These are phyloP conservation scores for Fusarium sp. DNA, from an alignment of 2,329 filamentous ascomycete genomes.

Conservation along the genomic window DNA sequence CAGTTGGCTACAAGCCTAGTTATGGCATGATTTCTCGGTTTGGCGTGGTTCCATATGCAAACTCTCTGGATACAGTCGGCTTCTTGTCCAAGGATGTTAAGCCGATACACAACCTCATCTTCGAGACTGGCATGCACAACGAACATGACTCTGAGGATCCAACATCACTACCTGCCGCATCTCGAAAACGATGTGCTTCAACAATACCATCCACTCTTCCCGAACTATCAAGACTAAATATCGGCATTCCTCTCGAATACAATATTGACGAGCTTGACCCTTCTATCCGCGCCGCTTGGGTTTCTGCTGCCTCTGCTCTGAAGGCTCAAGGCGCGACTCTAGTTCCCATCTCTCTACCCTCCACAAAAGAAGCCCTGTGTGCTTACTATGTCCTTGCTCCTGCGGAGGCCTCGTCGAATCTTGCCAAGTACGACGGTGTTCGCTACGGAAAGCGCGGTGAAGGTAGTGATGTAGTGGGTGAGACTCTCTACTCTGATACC, in stretches of 20 bases:
- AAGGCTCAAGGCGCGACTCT: conserved; percentile 74
- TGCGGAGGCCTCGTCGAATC: conserved; percentile 93
- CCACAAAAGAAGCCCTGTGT: conserved; percentile 85
- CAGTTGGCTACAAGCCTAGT: conserved; percentile 89
- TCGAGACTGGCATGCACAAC: conserved; percentile 58
- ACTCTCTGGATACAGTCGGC: conserved; percentile 91
- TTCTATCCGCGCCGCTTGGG: conserved; percentile 76
- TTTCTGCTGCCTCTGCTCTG: conserved; percentile 66
- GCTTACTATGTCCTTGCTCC: conserved; percentile 97
- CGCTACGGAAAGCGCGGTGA: conserved; percentile 77
- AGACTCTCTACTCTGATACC: conserved; percentile 79
- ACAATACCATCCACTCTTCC: conserved; percentile 39
- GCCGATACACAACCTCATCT: conserved; percentile 61
- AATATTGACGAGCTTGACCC: conserved; percentile 84
- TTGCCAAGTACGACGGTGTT: conserved; percentile 97
- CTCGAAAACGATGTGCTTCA: conserved; percentile 61
- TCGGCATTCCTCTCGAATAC: conserved; percentile 78
- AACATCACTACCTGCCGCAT: conserved; percentile 70
- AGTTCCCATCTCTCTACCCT: conserved; percentile 81
- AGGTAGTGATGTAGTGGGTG: conserved; percentile 63
- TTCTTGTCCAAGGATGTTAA: conserved; percentile 69
- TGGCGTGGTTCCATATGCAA: conserved; percentile 91
- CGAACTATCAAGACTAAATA: conserved; percentile 51
- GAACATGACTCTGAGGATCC: conserved; percentile 77
- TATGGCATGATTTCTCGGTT: conserved; percentile 88